A percentile compares a stretch with the other conserved stretches of the same genome.
Evolutionary conservation across 108 stramenopile genomes (phyloP).

Genomic region (Cylindrotheca fusiformis): DNA sequence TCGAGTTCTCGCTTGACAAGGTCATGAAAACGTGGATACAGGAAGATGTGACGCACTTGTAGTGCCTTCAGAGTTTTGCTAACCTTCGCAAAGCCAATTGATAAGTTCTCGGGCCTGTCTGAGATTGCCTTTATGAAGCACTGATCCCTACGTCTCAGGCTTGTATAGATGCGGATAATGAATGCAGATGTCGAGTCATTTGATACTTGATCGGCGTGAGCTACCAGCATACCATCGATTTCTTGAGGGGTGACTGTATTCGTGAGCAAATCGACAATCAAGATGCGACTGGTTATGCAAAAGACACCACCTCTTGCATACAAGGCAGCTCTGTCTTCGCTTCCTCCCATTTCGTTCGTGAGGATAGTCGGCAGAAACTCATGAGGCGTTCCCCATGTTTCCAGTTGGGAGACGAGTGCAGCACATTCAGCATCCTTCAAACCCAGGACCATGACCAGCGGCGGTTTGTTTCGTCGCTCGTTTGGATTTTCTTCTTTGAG

Average conservation of each 20-base stretch:
- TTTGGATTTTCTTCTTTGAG: constrained; percentile 29
- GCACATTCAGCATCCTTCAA: constrained; percentile 67
- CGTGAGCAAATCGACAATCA: constrained; percentile 94
- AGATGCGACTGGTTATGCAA: constrained; percentile 91
- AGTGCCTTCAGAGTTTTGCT: constrained; percentile 85
- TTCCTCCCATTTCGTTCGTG: constrained; percentile 76
- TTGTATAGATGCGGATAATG: constrained; percentile 89
- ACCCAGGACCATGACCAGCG: constrained; percentile 72
- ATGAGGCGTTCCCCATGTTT: constrained; percentile 73
- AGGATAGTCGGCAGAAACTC: constrained; percentile 64
- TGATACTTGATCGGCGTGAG: constrained; percentile 88
- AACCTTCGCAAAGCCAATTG: constrained; percentile 86
- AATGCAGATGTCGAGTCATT: constrained; percentile 96
- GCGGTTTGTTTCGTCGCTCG: constrained; percentile 30
- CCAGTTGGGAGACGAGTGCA: constrained; percentile 52
- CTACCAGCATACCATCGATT: constrained; percentile 91
- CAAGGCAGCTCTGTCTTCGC: constrained; percentile 54
- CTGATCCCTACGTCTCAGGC: constrained; percentile 50
- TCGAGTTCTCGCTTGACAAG: constrained; percentile 79
- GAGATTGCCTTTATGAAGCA: constrained; percentile 96
- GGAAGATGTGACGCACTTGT: constrained; percentile 78
- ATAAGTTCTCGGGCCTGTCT: constrained; percentile 82
- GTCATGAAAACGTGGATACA: constrained; percentile 95
- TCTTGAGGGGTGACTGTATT: constrained; percentile 55
- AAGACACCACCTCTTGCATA: constrained; percentile 53